Conservation (phyloP, 306 rosid species). For the Sicyos edulis region DNA sequence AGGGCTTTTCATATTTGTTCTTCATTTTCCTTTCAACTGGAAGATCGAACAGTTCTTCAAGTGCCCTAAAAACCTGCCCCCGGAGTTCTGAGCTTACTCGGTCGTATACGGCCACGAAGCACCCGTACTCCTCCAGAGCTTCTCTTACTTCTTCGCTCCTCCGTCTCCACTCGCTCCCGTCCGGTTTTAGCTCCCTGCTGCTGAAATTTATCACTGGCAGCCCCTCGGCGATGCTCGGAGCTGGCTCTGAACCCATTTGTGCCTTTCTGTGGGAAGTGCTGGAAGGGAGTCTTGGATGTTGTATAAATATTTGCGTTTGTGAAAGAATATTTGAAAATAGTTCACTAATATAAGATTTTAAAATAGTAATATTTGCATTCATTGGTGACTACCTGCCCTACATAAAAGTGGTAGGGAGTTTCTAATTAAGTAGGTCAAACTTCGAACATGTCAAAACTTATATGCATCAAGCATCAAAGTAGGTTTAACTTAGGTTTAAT, state of each 20-base stretch:
- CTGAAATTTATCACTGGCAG: slow-evolving; percentile 38
- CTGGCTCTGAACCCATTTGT: slow-evolving; percentile 26
- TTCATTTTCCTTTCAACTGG: slow-evolving; percentile 37
- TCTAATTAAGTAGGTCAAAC: too few relatives aligned
- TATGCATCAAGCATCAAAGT: too few relatives aligned
- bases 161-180: slow-evolving; percentile 25
- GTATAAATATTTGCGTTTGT: too few relatives aligned
- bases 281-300: too few relatives aligned
- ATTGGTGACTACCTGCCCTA: too few relatives aligned
- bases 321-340: too few relatives aligned
- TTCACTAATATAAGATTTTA: too few relatives aligned
- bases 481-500: too few relatives aligned
- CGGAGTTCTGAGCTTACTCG: slow-evolving; percentile 19
- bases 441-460: too few relatives aligned
- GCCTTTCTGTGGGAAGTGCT: too few relatives aligned
- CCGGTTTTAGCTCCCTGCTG: slow-evolving; percentile 13
- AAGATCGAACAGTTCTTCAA: slow-evolving; percentile 33
- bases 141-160: slow-evolving; percentile 27
- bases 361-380: too few relatives aligned
- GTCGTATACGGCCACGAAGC: slow-evolving; percentile 29
- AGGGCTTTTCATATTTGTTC: slow-evolving; percentile 39
- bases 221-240: slow-evolving; percentile 4
- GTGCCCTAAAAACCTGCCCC: slow-evolving; percentile 15
- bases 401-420: too few relatives aligned
- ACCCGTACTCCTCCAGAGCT: slow-evolving; percentile 44